Evolutionary conservation across 352 stramenopile species (phyloP).

Genomic region (Globisporangium mamillatum): DNA sequence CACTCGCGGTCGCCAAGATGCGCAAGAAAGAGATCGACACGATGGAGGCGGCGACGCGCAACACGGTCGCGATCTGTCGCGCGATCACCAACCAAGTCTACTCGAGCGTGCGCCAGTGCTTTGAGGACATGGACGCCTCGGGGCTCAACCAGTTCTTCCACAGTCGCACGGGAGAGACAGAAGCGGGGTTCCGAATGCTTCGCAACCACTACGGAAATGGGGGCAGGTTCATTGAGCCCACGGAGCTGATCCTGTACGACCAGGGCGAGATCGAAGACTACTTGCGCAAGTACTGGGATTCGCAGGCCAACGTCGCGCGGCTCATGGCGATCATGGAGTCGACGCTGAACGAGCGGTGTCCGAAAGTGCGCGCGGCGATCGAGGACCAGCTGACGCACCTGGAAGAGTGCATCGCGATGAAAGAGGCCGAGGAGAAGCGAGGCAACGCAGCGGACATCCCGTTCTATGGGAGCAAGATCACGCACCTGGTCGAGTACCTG

Average conservation of each 20-base stretch:
- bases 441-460: slow-evolving; percentile 23
- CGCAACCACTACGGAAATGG: slow-evolving; percentile 48
- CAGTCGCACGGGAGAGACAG: slow-evolving; percentile 40
- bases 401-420: slow-evolving; percentile 44
- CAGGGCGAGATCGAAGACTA: slow-evolving; percentile 68
- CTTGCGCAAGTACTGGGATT: slow-evolving; percentile 54
- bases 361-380: slow-evolving; percentile 36
- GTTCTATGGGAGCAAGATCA: slow-evolving; percentile 75
- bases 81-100: slow-evolving; percentile 50
- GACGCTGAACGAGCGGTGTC: slow-evolving; percentile 59
- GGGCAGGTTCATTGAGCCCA: slow-evolving; percentile 46
- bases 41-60: slow-evolving; percentile 62
- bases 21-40: slow-evolving; percentile 48
- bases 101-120: slow-evolving; percentile 43
- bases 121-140: slow-evolving; percentile 42
- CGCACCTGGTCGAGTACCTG: slow-evolving; percentile 65
- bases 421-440: slow-evolving; percentile 27
- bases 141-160: slow-evolving; percentile 46
- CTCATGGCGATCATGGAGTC: slow-evolving; percentile 55
- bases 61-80: slow-evolving; percentile 56
- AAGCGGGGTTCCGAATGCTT: slow-evolving; percentile 63
- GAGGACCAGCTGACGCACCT: slow-evolving; percentile 53
- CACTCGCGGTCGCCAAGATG: slow-evolving; percentile 40
- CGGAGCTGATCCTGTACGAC: slow-evolving; percentile 59
- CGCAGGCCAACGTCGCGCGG: slow-evolving; percentile 32